phyloP scores from a whole-genome alignment of 176 grass and related monocot species.

The Avena sativa region DNA sequence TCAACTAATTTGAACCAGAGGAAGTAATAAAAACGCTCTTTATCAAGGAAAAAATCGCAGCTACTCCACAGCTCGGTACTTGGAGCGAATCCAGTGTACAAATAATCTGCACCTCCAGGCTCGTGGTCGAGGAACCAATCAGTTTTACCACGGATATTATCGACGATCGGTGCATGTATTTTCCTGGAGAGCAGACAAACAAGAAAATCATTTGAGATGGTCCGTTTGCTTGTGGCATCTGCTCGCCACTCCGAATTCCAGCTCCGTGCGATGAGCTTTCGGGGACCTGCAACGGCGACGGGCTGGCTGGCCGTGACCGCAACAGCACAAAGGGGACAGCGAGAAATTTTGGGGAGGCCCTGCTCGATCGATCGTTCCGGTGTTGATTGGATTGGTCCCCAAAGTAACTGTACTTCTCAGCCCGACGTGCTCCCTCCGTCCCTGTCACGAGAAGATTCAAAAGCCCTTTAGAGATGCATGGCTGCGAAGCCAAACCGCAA shows the following conservation, averaged over 20 bases:
- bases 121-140: no score
- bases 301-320: constrained; percentile 16
- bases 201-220: neutral
- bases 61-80: no score
- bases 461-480: neutral
- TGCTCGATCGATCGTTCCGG: neutral
- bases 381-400: neutral
- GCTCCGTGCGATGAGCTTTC: neutral
- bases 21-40: no score
- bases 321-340: constrained; percentile 3
- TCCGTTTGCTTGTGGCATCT: neutral
- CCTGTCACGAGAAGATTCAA: constrained; percentile 6
- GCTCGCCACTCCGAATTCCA: neutral
- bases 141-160: no score
- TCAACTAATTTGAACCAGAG: no score
- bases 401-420: neutral
- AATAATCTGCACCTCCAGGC: no score
- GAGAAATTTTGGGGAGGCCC: neutral
- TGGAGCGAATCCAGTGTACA: no score
- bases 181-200: neutral
- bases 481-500: neutral
- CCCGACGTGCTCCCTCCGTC: constrained; percentile 34
- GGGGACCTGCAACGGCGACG: neutral
- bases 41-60: no score
- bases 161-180: neutral